Conservation (phyloP, 371 early-diverging fungal species). For the Mortierella sp. region DNA sequence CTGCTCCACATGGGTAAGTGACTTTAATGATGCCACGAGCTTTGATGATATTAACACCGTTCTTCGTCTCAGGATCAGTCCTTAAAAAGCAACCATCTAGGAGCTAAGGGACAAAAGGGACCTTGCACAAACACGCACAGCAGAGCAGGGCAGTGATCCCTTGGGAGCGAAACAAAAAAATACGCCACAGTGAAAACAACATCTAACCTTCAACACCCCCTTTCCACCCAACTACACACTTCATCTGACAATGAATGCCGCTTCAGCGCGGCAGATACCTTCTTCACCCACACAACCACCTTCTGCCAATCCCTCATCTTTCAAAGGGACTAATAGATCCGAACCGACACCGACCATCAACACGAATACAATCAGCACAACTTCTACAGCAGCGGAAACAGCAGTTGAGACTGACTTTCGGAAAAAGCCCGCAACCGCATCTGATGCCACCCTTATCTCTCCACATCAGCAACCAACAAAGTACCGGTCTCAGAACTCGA, state of each 20-base stretch:
- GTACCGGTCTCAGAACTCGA: background rate
- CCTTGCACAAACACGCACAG: no score
- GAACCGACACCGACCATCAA: background rate
- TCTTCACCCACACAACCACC: slow-evolving; percentile 17
- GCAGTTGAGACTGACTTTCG: background rate
- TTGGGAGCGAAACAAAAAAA: no score
- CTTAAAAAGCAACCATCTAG: no score
- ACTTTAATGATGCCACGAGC: no score
- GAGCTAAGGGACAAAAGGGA: no score
- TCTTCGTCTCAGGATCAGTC: no score
- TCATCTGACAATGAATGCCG: slow-evolving; percentile 2
- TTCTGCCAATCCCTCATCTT: slow-evolving; percentile 8
- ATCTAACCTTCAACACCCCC: no score
- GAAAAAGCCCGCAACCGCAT: background rate
- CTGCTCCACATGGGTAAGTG: no score
- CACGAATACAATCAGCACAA: background rate
- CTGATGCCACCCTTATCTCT: background rate
- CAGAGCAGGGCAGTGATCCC: no score
- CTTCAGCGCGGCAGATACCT: slow-evolving; percentile 17
- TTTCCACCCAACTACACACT: background rate
- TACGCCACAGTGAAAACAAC: no score
- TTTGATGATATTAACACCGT: no score
- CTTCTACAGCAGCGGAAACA: background rate
- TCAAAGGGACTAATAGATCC: background rate
- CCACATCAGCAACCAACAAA: background rate